phyloP scores from a whole-genome alignment of 768 basidiomycete genomes.

The Mycena filopes region DNA sequence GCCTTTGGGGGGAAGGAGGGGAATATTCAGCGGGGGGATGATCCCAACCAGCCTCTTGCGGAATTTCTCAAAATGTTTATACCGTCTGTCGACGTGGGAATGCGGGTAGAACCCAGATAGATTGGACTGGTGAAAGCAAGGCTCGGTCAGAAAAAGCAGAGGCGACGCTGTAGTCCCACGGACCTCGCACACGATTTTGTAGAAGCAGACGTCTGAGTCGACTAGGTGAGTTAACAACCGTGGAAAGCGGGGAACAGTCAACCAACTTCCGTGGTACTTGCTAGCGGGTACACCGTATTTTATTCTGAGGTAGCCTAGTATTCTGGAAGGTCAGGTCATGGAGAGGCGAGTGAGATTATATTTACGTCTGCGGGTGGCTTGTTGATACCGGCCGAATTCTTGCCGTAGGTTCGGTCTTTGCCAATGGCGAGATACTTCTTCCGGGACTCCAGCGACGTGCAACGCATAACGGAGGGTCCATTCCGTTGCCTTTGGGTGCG shows the following conservation, averaged over 20 bases:
- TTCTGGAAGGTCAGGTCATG: neutral
- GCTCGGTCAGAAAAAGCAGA: no score
- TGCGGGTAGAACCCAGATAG: neutral
- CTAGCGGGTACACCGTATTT: no score
- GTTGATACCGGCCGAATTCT: neutral
- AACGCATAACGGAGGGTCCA: conserved; percentile 27
- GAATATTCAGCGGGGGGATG: no score
- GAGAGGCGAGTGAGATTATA: neutral
- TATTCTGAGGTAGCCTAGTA: neutral
- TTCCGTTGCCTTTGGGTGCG: conserved; percentile 1
- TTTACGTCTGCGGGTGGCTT: neutral
- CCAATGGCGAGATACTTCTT: no score
- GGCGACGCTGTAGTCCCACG: neutral
- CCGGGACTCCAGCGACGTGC: conserved; percentile 11
- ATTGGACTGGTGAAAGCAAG: neutral
- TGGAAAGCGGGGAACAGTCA: no score
- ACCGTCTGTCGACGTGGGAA: neutral
- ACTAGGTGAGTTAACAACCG: no score
- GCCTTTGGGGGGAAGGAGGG: no score
- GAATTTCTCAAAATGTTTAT: neutral
- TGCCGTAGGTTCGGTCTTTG: neutral
- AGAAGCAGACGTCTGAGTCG: neutral
- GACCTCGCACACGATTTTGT: neutral
- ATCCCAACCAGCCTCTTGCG: neutral
- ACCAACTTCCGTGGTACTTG: no score